Evolutionary conservation across 2,329 filamentous ascomycete species (phyloP), one percentile per base, ranked within the genome.

Genomic region (Sarocladium brachiariae): DNA sequence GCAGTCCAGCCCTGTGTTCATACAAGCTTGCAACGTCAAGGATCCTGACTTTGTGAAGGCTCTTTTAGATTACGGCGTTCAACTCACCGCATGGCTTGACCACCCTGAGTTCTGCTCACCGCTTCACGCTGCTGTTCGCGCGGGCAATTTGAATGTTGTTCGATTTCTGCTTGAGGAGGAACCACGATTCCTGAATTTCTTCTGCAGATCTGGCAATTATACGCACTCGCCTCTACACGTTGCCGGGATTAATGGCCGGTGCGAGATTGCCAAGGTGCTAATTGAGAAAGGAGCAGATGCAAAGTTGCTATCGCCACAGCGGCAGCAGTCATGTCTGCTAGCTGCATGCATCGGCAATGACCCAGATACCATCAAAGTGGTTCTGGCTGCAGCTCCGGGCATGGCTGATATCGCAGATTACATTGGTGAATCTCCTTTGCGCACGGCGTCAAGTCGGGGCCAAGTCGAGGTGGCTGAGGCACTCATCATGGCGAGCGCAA

Each of bases 401-500:
- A 55, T 58, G 39, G 50, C 58, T 19, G 50, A 61, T 48, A 41
- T 47, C 8, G 30, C 50, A 2, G 47, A 50, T 1, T 49, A 47
- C 23, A 41, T 43, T 14, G 53, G 55, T 11, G 43, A 31, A 11
- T 57, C 57, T 3, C 56, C 59, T 3, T 53, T 61, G 6, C 51
- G 53, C 10, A 38, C 30, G 11, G 58, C 54, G 7, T 61, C 57
- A 25, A 18, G 16, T 0, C 27, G 54, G 9, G 56, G 54, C 1
- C 33, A 56, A 16, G 27, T 56, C 5, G 23, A 49, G 1, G 24
- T 58, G 13, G 50, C 54, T 5, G 46, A 54, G 30, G 41, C 55
- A n/a, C 54, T 61, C 2, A 54, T 61, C 19, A 43, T 57, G 9
- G 52, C 50, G 2, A 59, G 58, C 10, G 59, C 59, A 3, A 51